These are phyloP conservation scores for Spathaspora sp. DNA, from an alignment of 805 yeast genomes.

Conservation along the genomic window DNA sequence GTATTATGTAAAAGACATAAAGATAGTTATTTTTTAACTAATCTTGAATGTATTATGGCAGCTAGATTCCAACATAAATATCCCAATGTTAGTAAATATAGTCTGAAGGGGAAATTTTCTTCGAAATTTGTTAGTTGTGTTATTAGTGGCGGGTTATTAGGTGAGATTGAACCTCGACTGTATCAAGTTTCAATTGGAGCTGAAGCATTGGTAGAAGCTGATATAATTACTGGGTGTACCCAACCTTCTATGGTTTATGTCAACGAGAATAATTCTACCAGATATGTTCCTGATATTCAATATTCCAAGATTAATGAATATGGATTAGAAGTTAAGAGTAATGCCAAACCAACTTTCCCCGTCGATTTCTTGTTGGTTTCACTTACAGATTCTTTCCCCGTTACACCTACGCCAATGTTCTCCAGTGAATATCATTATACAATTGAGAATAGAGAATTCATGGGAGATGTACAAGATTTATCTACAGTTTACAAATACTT, in stretches of 20 bases:
- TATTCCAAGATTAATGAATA: constrained; percentile 85
- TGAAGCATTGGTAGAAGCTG: constrained; percentile 84
- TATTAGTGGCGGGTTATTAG: constrained; percentile 79
- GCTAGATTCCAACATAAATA: constrained; percentile 68
- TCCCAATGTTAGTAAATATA: constrained; percentile 63
- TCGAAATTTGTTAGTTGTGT: constrained; percentile 94
- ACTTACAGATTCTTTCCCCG: constrained; percentile 90
- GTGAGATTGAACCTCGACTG: constrained; percentile 86
- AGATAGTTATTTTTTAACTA: constrained; percentile 83
- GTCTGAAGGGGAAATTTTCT: constrained; percentile 63
- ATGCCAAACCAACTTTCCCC: constrained; percentile 90
- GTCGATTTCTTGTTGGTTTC: constrained; percentile 87
- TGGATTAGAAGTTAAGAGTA: constrained; percentile 78
- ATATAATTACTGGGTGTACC: constrained; percentile 79
- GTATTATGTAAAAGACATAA: constrained; percentile 92
- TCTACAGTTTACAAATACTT: constrained; percentile 50
- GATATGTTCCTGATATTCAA: constrained; percentile 94
- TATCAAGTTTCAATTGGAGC: constrained; percentile 89
- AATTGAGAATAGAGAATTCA: constrained; percentile 72
- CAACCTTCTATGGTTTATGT: constrained; percentile 86
- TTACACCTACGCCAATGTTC: constrained; percentile 52
- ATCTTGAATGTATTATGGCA: constrained; percentile 83
- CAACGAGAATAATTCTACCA: constrained; percentile 62
- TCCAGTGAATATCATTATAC: constrained; percentile 42
- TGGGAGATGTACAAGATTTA: constrained; percentile 74